A percentile compares a stretch with the other conserved stretches of the same genome.
phyloP scores from a whole-genome alignment of 2,329 filamentous ascomycete species.

The Leptographium procerum region DNA sequence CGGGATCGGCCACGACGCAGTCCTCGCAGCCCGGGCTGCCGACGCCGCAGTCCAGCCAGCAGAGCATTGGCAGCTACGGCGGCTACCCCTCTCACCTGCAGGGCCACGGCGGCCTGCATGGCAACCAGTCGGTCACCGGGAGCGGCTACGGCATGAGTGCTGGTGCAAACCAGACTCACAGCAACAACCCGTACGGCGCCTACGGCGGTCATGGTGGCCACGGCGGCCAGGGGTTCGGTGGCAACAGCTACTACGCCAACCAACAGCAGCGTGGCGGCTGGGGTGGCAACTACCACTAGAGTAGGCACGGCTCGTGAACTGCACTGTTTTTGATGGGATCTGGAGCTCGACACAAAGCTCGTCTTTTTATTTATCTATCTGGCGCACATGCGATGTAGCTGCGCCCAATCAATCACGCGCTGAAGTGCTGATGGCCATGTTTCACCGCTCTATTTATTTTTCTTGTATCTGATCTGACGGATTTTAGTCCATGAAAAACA shows the following conservation, averaged over 20 bases:
- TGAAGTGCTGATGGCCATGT: background rate
- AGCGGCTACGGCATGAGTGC: conserved; percentile 43
- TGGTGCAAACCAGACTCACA: conserved; percentile 38
- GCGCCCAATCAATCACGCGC: too few relatives aligned
- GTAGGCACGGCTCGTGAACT: too few relatives aligned
- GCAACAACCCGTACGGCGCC: conserved; percentile 41
- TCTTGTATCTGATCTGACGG: background rate
- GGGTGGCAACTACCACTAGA: conserved; percentile 44
- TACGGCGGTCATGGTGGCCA: conserved; percentile 39
- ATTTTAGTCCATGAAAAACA: background rate
- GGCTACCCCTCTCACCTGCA: conserved; percentile 45
- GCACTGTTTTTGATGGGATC: too few relatives aligned
- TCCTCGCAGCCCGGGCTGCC: conserved; percentile 43
- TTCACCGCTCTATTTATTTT: background rate
- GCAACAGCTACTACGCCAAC: conserved; percentile 36
- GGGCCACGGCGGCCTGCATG: conserved; percentile 40
- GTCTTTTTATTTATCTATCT: too few relatives aligned
- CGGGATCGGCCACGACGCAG: conserved; percentile 43
- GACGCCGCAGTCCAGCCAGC: conserved; percentile 41
- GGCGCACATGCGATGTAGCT: background rate
- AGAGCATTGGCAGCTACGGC: conserved; percentile 41
- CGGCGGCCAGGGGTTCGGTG: conserved; percentile 34
- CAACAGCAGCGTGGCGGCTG: conserved; percentile 42
- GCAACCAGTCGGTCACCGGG: conserved; percentile 29
- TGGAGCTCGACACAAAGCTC: too few relatives aligned